Evolutionary conservation across 805 yeast species (phyloP).

Genomic region (Saccharomycopsis fermentans): DNA sequence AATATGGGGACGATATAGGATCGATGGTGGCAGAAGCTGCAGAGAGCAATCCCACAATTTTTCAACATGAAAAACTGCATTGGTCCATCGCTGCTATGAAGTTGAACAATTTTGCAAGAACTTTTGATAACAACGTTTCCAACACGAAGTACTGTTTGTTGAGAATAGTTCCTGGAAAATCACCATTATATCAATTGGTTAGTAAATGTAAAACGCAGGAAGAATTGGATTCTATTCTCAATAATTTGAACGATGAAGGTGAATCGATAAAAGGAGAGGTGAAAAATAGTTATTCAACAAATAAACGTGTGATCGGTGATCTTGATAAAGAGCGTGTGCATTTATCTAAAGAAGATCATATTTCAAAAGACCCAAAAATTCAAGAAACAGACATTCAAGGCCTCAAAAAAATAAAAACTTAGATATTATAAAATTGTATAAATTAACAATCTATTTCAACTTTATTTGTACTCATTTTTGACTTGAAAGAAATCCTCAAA

Average conservation of each 20-base stretch:
- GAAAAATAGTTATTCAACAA: not conserved
- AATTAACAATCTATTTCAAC: too few species aligned
- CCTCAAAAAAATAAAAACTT: not conserved
- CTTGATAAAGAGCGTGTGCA: not conserved
- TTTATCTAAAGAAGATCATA: not conserved
- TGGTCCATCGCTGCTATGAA: conserved; percentile 51
- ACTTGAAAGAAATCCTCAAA: not conserved
- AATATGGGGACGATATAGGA: conserved; percentile 57
- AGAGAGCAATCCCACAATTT: conserved; percentile 77
- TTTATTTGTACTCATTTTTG: too few species aligned
- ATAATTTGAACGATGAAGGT: not conserved
- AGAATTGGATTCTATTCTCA: not conserved
- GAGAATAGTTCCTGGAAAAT: conserved; percentile 72
- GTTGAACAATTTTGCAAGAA: conserved; percentile 41
- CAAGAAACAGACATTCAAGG: not conserved
- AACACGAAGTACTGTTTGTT: conserved; percentile 76
- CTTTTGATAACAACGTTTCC: conserved; percentile 51
- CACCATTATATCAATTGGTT: conserved; percentile 45
- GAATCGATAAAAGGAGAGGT: not conserved
- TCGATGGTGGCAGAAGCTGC: conserved; percentile 93
- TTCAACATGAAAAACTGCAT: conserved; percentile 33
- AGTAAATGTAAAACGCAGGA: conserved; percentile 36
- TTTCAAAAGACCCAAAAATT: not conserved
- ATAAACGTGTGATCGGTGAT: not conserved
- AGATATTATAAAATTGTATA: too few species aligned